phyloP scores from a whole-genome alignment of 1,284 basidiomycete species.

The Afroboletus lepidellus region DNA sequence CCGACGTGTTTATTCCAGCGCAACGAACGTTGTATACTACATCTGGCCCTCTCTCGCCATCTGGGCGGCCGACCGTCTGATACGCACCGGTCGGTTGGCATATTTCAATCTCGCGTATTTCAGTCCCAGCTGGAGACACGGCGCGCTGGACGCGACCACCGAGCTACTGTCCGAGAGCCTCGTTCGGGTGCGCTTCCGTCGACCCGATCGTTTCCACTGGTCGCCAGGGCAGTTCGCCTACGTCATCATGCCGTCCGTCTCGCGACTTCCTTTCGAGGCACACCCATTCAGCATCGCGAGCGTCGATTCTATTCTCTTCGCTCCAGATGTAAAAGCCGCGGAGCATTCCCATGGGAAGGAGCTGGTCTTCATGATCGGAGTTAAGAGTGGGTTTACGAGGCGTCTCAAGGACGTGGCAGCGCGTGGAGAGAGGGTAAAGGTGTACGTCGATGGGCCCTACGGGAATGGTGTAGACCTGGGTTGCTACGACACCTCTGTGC shows the following conservation, averaged over 20 bases:
- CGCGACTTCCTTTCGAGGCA: slow-evolving; percentile 42
- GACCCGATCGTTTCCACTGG: slow-evolving; percentile 19
- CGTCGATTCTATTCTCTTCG: slow-evolving; percentile 30
- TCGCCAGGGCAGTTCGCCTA: slow-evolving; percentile 51
- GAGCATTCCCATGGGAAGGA: slow-evolving; percentile 33
- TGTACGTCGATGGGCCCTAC: slow-evolving; percentile 44
- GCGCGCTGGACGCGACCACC: slow-evolving; percentile 16
- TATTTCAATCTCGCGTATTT: slow-evolving; percentile 43
- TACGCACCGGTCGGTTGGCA: slow-evolving; percentile 49
- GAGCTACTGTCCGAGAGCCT: slow-evolving; percentile 17
- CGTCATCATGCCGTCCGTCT: slow-evolving; percentile 43
- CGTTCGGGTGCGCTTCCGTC: slow-evolving; percentile 16
- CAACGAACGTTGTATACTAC: slow-evolving; percentile 33
- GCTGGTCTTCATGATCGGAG: slow-evolving; percentile 48
- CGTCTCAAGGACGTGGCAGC: slow-evolving; percentile 30
- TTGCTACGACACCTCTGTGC: slow-evolving; percentile 34
- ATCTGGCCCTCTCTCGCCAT: slow-evolving; percentile 57
- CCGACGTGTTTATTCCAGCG: slow-evolving; percentile 7
- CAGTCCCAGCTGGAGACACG: slow-evolving; percentile 8
- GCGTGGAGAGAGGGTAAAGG: slow-evolving; percentile 25
- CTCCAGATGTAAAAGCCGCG: not conserved
- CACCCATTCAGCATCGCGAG: slow-evolving; percentile 56
- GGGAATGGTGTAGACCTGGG: slow-evolving; percentile 33
- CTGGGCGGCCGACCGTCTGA: slow-evolving; percentile 60
- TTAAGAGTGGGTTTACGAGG: slow-evolving; percentile 41